phyloP scores from a whole-genome alignment of 805 yeast species.

The Wickerhamiella azymoides region DNA sequence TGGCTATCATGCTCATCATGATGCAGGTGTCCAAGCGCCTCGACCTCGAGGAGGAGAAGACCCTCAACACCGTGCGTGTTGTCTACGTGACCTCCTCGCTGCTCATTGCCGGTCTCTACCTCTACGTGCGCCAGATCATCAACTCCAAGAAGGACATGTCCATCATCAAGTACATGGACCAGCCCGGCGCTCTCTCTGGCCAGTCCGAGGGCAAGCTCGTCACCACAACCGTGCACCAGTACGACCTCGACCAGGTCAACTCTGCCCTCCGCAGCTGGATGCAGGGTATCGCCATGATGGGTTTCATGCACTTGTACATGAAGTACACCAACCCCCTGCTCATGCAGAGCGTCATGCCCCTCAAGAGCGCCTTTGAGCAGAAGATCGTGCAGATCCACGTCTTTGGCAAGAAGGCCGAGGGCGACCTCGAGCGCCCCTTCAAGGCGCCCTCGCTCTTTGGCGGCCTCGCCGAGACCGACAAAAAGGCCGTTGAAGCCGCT shows the following conservation, averaged over 20 bases:
- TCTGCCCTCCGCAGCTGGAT: constrained; percentile 66
- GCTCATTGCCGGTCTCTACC: constrained; percentile 51
- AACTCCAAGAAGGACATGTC: constrained; percentile 69
- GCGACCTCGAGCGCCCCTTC: constrained; percentile 95
- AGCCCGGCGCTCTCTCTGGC: constrained; percentile 68
- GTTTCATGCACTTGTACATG: constrained; percentile 95
- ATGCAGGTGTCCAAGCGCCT: constrained; percentile 87
- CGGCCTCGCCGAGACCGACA: constrained; percentile 52
- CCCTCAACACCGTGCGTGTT: constrained; percentile 59
- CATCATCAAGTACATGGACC: constrained; percentile 79
- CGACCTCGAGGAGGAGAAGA: constrained; percentile 73
- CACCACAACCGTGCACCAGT: constrained; percentile 86
- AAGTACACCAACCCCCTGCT: constrained; percentile 93
- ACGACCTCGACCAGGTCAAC: constrained; percentile 80
- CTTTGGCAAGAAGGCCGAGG: constrained; percentile 66
- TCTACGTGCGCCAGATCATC: constrained; percentile 48
- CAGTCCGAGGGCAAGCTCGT: constrained; percentile 54
- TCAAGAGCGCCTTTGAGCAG: constrained; percentile 79
- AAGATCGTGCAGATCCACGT: constrained; percentile 85
- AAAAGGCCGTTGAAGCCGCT: constrained; percentile 70
- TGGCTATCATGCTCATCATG: constrained; percentile 85
- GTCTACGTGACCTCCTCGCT: constrained; percentile 56
- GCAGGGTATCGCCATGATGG: constrained; percentile 93
- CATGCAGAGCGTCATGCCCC: constrained; percentile 83
- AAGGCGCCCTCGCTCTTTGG: constrained; percentile 69